phyloP scores from a whole-genome alignment of 2,329 filamentous ascomycete genomes.

The Canariomyces notabilis region DNA sequence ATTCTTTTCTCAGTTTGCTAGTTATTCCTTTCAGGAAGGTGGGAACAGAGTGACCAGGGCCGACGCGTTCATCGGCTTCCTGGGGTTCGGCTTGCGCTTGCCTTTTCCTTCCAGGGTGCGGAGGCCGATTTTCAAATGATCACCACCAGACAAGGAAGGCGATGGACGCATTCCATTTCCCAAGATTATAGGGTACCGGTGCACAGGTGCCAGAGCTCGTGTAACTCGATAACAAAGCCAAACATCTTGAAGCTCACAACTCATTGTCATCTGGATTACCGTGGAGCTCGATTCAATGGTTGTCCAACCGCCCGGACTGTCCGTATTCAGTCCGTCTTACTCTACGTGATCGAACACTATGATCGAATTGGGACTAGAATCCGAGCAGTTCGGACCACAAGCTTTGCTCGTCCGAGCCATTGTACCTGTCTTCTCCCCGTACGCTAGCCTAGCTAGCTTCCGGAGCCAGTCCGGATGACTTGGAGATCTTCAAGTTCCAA shows the following conservation, averaged over 20 bases:
- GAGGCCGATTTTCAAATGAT: slow-evolving; percentile 2
- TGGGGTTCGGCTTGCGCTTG: slow-evolving; percentile 1
- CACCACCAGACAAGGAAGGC: slow-evolving; percentile 18
- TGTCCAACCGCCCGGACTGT: no score
- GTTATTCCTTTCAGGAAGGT: slow-evolving; percentile 21
- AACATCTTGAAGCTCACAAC: no score
- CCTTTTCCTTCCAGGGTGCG: background rate
- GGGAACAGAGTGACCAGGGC: slow-evolving; percentile 8
- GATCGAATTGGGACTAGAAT: no score
- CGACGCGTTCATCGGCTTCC: slow-evolving; percentile 12
- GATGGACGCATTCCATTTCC: background rate
- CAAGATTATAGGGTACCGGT: background rate
- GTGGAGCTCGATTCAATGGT: no score
- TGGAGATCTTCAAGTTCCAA: background rate
- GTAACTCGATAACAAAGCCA: background rate
- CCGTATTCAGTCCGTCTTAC: no score
- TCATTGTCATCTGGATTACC: no score
- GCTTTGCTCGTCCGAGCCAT: no score
- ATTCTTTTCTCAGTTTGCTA: slow-evolving; percentile 5
- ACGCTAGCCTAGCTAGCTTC: no score
- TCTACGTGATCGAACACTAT: no score
- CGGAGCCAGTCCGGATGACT: no score
- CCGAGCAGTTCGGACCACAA: no score
- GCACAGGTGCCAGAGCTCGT: background rate
- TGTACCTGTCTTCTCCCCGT: no score